These are phyloP conservation scores for Paragyromitra xinjiangensis DNA, from an alignment of 495 filamentous ascomycete genomes.

Conservation along the genomic window DNA sequence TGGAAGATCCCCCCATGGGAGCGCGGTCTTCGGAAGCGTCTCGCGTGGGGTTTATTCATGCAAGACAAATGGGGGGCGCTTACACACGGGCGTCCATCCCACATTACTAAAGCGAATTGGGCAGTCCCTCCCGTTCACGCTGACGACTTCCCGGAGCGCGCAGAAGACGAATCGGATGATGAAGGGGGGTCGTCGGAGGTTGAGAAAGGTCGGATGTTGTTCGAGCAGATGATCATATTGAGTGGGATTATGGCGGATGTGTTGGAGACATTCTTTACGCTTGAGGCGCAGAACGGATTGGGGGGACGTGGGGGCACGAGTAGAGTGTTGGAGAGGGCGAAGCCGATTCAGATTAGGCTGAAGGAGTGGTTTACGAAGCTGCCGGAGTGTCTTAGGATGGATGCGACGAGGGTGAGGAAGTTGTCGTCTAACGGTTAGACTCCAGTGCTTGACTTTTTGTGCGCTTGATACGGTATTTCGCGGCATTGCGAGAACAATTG, in stretches of 20 bases:
- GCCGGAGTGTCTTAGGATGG: conserved; percentile 73
- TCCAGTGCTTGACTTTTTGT: conserved; percentile 44
- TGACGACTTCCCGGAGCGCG: conserved; percentile 75
- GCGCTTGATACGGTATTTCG: conserved; percentile 33
- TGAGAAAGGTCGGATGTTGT: conserved; percentile 73
- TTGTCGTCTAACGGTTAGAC: conserved; percentile 62
- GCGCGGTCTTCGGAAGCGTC: conserved; percentile 78
- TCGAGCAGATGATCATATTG: conserved; percentile 76
- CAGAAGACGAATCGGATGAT: conserved; percentile 65
- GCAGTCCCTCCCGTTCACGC: conserved; percentile 73
- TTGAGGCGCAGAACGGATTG: conserved; percentile 59
- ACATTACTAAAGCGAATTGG: conserved; percentile 84
- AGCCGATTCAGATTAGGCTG: conserved; percentile 82
- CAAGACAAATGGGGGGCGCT: conserved; percentile 93
- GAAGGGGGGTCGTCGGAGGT: conserved; percentile 68
- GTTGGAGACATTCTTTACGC: conserved; percentile 76
- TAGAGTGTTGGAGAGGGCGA: conserved; percentile 75
- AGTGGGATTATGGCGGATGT: conserved; percentile 80
- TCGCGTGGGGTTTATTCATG: conserved; percentile 92
- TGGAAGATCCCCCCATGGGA: conserved; percentile 93
- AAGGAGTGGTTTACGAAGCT: conserved; percentile 80
- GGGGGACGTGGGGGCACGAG: conserved; percentile 57
- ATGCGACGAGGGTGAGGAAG: conserved; percentile 60
- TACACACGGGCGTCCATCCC: conserved; percentile 85
- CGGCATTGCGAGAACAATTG: conserved; percentile 46